Conservation (phyloP, 805 yeast species). For the Candida ponderosae region DNA sequence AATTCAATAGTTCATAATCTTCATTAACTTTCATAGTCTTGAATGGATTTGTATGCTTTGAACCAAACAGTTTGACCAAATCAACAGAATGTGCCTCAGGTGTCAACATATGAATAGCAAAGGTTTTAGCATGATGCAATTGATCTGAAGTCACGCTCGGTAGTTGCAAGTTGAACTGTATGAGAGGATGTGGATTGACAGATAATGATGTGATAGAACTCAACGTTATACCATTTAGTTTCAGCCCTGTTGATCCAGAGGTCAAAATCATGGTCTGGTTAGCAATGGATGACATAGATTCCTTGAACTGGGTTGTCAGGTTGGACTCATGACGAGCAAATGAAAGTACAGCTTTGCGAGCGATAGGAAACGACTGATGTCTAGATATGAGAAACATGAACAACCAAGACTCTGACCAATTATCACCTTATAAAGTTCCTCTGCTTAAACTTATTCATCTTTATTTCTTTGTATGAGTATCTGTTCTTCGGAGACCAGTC, state of each 20-base stretch:
- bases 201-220: slow-evolving; percentile 83
- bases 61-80: slow-evolving; percentile 61
- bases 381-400: background rate
- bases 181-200: slow-evolving; percentile 64
- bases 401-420: too few relatives aligned
- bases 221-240: slow-evolving; percentile 70
- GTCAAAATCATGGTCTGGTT: slow-evolving; percentile 55
- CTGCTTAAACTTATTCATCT: too few relatives aligned
- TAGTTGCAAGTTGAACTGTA: slow-evolving; percentile 79
- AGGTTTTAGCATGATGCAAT: slow-evolving; percentile 45
- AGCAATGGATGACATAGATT: slow-evolving; percentile 38
- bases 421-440: too few relatives aligned
- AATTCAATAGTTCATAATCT: slow-evolving; percentile 23
- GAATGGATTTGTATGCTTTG: slow-evolving; percentile 36
- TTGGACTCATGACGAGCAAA: background rate
- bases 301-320: slow-evolving; percentile 19
- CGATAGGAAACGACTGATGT: too few relatives aligned
- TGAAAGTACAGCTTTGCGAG: background rate
- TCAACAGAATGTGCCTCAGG: slow-evolving; percentile 48
- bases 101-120: slow-evolving; percentile 72
- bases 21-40: slow-evolving; percentile 25
- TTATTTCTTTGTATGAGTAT: too few relatives aligned
- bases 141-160: slow-evolving; percentile 76
- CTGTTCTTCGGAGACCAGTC: too few relatives aligned
- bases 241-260: slow-evolving; percentile 7